These are phyloP conservation scores for Eucalyptus rudis DNA, from an alignment of 345 rosid genomes.

Conservation along the genomic window DNA sequence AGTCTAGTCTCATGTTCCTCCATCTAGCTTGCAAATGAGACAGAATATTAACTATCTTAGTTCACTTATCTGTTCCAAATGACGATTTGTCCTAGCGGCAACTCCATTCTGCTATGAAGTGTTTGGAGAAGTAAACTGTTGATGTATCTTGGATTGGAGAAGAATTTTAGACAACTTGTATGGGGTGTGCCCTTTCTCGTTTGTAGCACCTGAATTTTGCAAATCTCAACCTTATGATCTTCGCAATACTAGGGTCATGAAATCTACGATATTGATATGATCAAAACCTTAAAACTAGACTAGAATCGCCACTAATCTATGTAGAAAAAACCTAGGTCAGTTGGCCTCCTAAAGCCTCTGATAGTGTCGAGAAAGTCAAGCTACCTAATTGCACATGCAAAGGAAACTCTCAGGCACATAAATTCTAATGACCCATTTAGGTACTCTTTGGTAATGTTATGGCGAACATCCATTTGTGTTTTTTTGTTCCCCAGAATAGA, in stretches of 20 bases:
- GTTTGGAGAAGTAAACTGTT: neutral
- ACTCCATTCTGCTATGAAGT: neutral
- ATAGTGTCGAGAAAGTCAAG: neutral
- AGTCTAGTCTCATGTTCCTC: neutral
- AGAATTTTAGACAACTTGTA: neutral
- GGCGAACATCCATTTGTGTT: no score
- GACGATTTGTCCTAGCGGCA: neutral
- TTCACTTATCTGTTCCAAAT: neutral
- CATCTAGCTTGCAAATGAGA: neutral
- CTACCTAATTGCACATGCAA: neutral
- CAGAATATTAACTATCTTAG: neutral
- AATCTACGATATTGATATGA: neutral
- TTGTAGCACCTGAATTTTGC: neutral
- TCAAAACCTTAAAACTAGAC: neutral
- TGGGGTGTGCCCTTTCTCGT: neutral
- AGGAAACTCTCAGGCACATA: neutral
- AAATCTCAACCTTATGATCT: neutral
- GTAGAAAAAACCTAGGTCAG: neutral
- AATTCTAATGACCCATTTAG: neutral
- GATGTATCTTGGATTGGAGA: neutral
- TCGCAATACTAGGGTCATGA: neutral
- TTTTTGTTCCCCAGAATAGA: no score
- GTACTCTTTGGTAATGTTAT: no score
- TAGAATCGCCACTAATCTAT: neutral
- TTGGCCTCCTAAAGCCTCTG: neutral